These are phyloP conservation scores for Macadamia tetraphylla DNA, from an alignment of 164 flowering plant species.

Conservation along the genomic window DNA sequence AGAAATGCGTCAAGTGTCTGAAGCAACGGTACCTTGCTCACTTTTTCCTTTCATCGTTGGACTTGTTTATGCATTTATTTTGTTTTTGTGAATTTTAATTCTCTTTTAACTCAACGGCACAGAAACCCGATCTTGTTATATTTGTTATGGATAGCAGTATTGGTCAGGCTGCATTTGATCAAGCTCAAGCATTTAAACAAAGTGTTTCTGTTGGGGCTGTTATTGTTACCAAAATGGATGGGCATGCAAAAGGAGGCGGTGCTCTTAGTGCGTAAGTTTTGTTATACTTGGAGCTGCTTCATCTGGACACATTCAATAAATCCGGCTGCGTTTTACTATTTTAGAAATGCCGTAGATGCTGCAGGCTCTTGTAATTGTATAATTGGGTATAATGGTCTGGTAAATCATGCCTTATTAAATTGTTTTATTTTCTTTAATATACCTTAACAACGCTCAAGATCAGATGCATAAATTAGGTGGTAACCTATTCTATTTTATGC, in stretches of 20 bases:
- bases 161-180: slow-evolving; percentile 99
- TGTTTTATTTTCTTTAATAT: not conserved
- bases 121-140: slow-evolving; percentile 98
- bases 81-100: not conserved
- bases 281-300: not conserved
- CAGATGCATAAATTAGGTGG: too few species aligned
- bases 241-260: slow-evolving; percentile 42
- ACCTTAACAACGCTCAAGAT: not conserved
- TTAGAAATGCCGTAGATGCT: not conserved
- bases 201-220: slow-evolving; percentile 99
- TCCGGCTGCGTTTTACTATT: not conserved
- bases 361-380: not conserved
- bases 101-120: slow-evolving; percentile 13
- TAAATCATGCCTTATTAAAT: too few species aligned
- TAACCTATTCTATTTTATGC: too few species aligned
- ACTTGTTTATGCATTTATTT: not conserved
- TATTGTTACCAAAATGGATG: slow-evolving; percentile 46
- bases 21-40: slow-evolving; percentile 68
- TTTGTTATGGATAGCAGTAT: slow-evolving; percentile 99
- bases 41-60: not conserved
- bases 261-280: slow-evolving; percentile 36
- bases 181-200: slow-evolving; percentile 96
- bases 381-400: not conserved
- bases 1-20: slow-evolving; percentile 99
- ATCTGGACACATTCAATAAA: not conserved